Evolutionary conservation across 208 protist genomes (phyloP).

Genomic region (Wallacemonas sp.): DNA sequence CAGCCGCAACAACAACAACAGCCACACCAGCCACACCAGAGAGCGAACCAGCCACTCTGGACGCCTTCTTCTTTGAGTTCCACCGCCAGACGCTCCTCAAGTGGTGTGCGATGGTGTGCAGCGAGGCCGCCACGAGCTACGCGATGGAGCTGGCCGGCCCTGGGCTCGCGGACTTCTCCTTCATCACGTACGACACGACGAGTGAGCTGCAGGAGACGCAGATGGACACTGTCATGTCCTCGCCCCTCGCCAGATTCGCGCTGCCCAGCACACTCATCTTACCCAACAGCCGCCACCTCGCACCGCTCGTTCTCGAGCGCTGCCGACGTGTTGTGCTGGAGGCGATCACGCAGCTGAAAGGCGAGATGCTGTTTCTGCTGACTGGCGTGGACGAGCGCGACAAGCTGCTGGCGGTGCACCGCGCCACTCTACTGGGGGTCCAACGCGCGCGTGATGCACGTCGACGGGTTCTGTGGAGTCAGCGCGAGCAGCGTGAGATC

Average conservation of each 20-base stretch:
- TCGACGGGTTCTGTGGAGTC: not conserved
- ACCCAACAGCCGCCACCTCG: constrained; percentile 24
- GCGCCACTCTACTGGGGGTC: constrained; percentile 5
- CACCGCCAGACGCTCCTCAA: constrained; percentile 47
- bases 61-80: constrained; percentile 42
- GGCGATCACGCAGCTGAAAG: constrained; percentile 43
- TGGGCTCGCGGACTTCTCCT: constrained; percentile 26
- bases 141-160: constrained; percentile 35
- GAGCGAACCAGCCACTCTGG: too few relatives aligned
- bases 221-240: constrained; percentile 36
- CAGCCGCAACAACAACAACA: not conserved
- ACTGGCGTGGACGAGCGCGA: constrained; percentile 43
- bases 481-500: not conserved
- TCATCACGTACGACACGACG: constrained; percentile 25
- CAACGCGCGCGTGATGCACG: not conserved
- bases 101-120: constrained; percentile 42
- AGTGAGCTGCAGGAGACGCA: constrained; percentile 34
- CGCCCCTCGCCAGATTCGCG: constrained; percentile 28
- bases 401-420: constrained; percentile 27
- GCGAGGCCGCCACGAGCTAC: constrained; percentile 42
- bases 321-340: constrained; percentile 39
- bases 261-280: constrained; percentile 37
- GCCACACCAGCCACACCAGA: too few relatives aligned
- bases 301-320: constrained; percentile 31
- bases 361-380: constrained; percentile 52